Evolutionary conservation across 2,329 filamentous ascomycete genomes (phyloP), one percentile per base, ranked within the genome.

Genomic region (Fusarium penzigii): DNA sequence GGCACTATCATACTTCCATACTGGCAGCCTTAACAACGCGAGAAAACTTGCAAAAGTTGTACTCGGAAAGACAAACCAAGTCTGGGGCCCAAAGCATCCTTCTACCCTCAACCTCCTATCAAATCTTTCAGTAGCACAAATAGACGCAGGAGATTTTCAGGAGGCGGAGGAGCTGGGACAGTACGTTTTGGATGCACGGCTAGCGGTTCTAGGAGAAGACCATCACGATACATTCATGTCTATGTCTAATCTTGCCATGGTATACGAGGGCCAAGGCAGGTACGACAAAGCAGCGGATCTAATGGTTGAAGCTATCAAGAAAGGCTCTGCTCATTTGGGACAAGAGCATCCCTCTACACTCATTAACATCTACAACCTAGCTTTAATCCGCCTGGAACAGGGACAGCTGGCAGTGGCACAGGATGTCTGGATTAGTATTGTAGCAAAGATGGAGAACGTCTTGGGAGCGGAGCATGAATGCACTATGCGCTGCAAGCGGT

Each of bases 331-430:
- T 20, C 38, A 39, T 14, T 20, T 47, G 16, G 49, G 49, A 17
- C 17, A 38, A 17, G 39, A 47, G n/a, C 43, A 51, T 39, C 20
- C 25, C 17, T 29, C 14, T 46, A 51, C 43, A 13, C 43, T 50
- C 6, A 42, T 34, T 13, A 50, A 34, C 36, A 45, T 50, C 29
- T 12, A n/a, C 25, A 44, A 45, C 36, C 29, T 50, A 16, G 48
- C 48, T 39, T 50, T 42, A 11, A 32, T 29, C 12, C 20, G 16
- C 13, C 6, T 9, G 13, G 32, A 42, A 16, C 42, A 45, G 25
- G 42, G 42, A 7, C 48, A 17, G 17, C 41, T 17, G 25, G 34
- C n/a, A 8, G 32, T 43, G 32, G 47, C 47, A 44, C 14, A 39
- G 16, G 40, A 16, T 44, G 16, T 11, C 39, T 7, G 16, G n/a